Evolutionary conservation across 345 rosid species (phyloP), one percentile per base, ranked within the genome.

Genomic region (Iberis pinnata): DNA sequence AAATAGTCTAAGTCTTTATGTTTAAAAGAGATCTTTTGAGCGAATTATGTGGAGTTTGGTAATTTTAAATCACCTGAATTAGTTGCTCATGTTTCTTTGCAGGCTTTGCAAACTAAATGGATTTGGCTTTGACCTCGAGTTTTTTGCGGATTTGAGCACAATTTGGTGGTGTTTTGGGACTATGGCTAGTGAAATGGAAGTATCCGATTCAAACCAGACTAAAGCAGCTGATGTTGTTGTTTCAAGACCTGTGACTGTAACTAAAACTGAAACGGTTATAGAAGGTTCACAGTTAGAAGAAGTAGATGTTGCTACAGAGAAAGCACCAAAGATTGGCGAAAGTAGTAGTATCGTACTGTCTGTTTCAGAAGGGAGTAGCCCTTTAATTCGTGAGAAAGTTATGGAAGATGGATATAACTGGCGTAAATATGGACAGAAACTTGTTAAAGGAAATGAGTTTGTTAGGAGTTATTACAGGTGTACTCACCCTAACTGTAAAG

Each of bases 371-470:
- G 81, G 80, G 56, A 79, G 72, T 55, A 68, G 67, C 45, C 77
- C 83, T 33, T 53, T 72, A 17, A 71, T 69, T 7, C 85, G 84
- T 4, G 98, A 90, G 75, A 90, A 87, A 66, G 84, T 65, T 26
- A 73, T 70, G 40, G 89, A 77, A 67, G 96, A 87, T 49, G 98
- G 95, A 50, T 92, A 74, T 71, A 81, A 81, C 65, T 90, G 98
- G 96, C 70, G 95, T 35, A 90, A 90, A 62, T 90, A 90, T 12
- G 98, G 98, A 12, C 96, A 90, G 81, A 90, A 90, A 58, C 65
- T 82, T 72, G 98, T 90, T 41, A 80, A 77, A 61, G 96, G 89
- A 18, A 90, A 87, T 73, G 98, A 84, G 73, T 87, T 82, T 64
- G 63, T 90, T 2, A 74, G 98, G 50, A 90, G 98, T 74, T 90